Evolutionary conservation across 768 basidiomycete genomes (phyloP).

Genomic region (Cyclocybe aegerita): DNA sequence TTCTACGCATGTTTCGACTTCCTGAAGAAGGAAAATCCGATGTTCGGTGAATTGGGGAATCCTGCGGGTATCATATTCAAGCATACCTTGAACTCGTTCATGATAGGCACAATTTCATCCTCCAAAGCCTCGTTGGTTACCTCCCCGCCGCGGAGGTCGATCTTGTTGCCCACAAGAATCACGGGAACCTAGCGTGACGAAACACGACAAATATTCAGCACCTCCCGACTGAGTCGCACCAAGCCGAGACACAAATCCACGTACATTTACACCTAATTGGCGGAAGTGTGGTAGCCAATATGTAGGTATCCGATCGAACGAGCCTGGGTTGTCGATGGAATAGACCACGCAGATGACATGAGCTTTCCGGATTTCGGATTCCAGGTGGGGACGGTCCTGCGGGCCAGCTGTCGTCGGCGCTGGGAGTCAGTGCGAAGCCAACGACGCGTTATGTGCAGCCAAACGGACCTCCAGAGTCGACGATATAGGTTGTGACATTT

Average conservation of each 20-base stretch:
- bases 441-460: slow-evolving; percentile 11
- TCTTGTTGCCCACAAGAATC: slow-evolving; percentile 98
- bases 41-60: slow-evolving; percentile 1
- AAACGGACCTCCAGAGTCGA: slow-evolving; percentile 89
- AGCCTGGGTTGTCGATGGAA: slow-evolving; percentile 93
- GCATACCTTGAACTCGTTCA: slow-evolving; percentile 96
- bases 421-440: not conserved
- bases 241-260: slow-evolving; percentile 14
- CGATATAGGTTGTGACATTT: slow-evolving; percentile 97
- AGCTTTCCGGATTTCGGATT: slow-evolving; percentile 94
- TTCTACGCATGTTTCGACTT: slow-evolving; percentile 98
- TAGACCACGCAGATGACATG: slow-evolving; percentile 99
- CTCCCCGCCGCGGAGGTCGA: slow-evolving; percentile 89
- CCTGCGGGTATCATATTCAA: not conserved
- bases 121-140: slow-evolving; percentile 94
- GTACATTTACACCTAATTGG: slow-evolving; percentile 91
- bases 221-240: not conserved
- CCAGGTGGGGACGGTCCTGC: slow-evolving; percentile 84
- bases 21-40: slow-evolving; percentile 47
- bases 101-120: slow-evolving; percentile 94
- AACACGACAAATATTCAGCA: not conserved
- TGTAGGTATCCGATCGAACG: slow-evolving; percentile 96
- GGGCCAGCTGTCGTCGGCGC: slow-evolving; percentile 61
- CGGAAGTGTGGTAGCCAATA: slow-evolving; percentile 98
- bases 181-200: slow-evolving; percentile 74